Base-by-base conservation (phyloP, 805 yeast species). In the Scheffersomyces lignosus region DNA sequence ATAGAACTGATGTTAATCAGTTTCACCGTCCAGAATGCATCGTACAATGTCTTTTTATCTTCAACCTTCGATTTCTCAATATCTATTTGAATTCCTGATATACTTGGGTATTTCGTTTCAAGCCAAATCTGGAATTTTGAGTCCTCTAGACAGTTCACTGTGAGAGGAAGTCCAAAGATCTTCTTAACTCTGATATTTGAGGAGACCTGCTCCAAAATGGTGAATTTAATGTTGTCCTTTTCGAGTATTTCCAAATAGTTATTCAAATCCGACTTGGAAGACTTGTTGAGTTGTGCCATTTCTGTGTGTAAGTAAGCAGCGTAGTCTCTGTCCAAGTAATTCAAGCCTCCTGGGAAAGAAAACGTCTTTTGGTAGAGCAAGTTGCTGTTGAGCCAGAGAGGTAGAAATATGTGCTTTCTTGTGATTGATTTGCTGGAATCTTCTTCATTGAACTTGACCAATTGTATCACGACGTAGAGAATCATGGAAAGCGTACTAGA, bases 121-220 rank as follows among this genome's bases (percentile, higher is more conserved):
- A 63, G 36, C 70, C 70, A 64, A 2, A 64, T 52, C 5, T 48
- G 37, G 28, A 61, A 53, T 7, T 41, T 30, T 18, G 31, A 48
- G 5, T 15, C 28, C 1, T 33, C 29, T 1, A 37, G 27, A 4
- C 44, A 27, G 5, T 41, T 39, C 8, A 59, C 38, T 10, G 40
- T 34, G 8, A 65, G 42, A 4, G 70, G 70, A 6, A 65, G 37
- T 12, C 64, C 59, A 44, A 56, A 52, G 3, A 51, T 40, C 41
- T 58, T 46, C 37, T 62, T 44, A 7, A 55, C 45, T 9, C 30
- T 40, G n/a, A 46, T 27, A 53, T 52, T 47, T 16, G 29, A 38
- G 29, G 58, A 52, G 41, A 50, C 41, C 29, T 49, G 40, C 41
- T 54, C 64, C 31, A 64, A 46, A 12, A 62, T 53, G 17, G 52